Percentiles rank a stretch among this genome's conserved stretches.
Evolutionary conservation across 805 yeast genomes (phyloP).

Genomic region (Starmerella floricola): DNA sequence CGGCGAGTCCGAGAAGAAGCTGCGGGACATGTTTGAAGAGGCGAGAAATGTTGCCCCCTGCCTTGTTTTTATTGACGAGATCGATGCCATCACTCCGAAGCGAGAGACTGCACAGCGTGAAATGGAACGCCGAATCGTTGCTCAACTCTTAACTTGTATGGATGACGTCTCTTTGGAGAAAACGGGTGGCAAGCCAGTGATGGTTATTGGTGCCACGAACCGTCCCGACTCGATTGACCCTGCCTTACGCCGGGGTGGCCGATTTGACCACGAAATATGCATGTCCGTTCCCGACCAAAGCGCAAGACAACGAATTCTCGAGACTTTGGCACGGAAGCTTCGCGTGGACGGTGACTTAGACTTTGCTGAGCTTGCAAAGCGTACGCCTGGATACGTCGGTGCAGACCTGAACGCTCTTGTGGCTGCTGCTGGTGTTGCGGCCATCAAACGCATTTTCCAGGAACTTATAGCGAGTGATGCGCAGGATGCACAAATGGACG

Average conservation of each 20-base stretch:
- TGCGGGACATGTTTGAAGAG: conserved; percentile 86
- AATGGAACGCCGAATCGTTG: conserved; percentile 95
- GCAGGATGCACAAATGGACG: neutral
- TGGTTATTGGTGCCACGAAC: conserved; percentile 91
- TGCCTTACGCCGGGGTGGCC: conserved; percentile 89
- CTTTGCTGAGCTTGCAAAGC: conserved; percentile 61
- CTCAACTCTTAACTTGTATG: conserved; percentile 87
- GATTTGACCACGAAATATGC: conserved; percentile 91
- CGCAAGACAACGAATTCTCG: conserved; percentile 62
- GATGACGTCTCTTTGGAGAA: conserved; percentile 82
- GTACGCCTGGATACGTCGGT: conserved; percentile 96
- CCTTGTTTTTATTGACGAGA: conserved; percentile 85
- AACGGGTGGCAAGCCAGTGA: conserved; percentile 85
- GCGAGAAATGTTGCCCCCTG: conserved; percentile 87
- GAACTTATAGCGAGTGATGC: conserved; percentile 25
- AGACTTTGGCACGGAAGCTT: conserved; percentile 56
- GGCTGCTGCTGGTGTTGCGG: conserved; percentile 88
- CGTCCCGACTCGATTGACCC: conserved; percentile 92
- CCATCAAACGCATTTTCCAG: conserved; percentile 81
- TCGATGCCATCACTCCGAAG: conserved; percentile 96
- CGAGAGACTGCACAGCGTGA: conserved; percentile 97
- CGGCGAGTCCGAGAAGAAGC: conserved; percentile 93
- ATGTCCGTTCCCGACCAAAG: conserved; percentile 87
- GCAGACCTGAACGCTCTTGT: conserved; percentile 91
- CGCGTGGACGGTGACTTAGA: conserved; percentile 60